Conservation (phyloP, 2,329 filamentous ascomycete genomes). For the Aspergillus quadrilineatus region DNA sequence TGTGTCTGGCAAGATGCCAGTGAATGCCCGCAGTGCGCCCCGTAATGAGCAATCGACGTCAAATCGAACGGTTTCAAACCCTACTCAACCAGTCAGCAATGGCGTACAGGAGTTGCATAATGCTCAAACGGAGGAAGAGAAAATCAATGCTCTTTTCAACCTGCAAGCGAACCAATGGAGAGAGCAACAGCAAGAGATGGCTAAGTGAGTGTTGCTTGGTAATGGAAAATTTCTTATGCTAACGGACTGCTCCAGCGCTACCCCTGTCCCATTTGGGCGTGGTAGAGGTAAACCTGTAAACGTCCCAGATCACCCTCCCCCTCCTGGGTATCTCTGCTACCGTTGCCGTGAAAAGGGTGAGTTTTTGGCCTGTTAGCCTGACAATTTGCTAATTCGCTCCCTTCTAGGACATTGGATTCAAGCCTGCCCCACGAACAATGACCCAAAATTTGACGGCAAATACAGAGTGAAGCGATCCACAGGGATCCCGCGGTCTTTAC, state of each 20-base stretch:
- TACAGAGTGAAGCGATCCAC: constrained; percentile 94
- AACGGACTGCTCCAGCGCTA: constrained; percentile 43
- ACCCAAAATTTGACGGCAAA: constrained; percentile 91
- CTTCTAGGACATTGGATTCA: constrained; percentile 91
- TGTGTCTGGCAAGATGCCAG: constrained; percentile 92
- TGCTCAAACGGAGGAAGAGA: constrained; percentile 89
- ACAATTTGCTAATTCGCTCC: constrained; percentile 18
- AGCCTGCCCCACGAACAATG: constrained; percentile 95
- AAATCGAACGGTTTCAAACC: constrained; percentile 34
- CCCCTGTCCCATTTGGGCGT: constrained; percentile 44
- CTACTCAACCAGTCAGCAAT: constrained; percentile 47
- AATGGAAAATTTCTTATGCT: constrained; percentile 15
- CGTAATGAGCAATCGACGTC: constrained; percentile 60
- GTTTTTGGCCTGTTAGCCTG: neutral
- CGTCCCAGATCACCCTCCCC: constrained; percentile 89
- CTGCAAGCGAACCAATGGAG: constrained; percentile 90
- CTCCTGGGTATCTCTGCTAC: constrained; percentile 92
- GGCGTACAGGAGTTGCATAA: constrained; percentile 67
- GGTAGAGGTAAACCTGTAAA: constrained; percentile 52
- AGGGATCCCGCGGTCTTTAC: constrained; percentile 90
- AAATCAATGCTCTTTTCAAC: constrained; percentile 87
- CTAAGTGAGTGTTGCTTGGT: constrained; percentile 57
- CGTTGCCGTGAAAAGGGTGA: constrained; percentile 86
- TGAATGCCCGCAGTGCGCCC: constrained; percentile 77
- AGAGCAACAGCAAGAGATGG: constrained; percentile 88